Base-by-base conservation (phyloP, 2,329 filamentous ascomycete species). In the Colletotrichum noveboracense region DNA sequence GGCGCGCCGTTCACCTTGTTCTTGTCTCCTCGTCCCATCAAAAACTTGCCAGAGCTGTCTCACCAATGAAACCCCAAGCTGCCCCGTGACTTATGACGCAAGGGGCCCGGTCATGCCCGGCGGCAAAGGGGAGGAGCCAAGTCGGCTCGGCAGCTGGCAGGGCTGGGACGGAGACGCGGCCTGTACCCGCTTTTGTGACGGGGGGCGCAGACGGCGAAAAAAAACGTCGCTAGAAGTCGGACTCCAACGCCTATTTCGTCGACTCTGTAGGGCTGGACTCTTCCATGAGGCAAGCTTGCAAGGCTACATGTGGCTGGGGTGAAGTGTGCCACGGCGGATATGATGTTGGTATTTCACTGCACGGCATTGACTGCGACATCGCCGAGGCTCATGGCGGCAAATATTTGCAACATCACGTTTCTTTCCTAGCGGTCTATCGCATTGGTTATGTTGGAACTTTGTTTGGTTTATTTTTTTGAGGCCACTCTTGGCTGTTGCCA, bases 101-200 rank as follows among this genome's bases (percentile, higher is more conserved):
- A 74, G 70, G 70, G 70, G 48, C 43, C 64, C 58, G 58, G 64
- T 69, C 64, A 36, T 65, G 70, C 16, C 74, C 58, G 74, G 74
- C 65, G 70, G 58, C 74, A 66, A 71, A 48, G 66, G n/a, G 30
- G n/a, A 52, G 70, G n/a, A 52, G 70, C 70, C 70, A 76, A 74
- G 70, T 58, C 70, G 74, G 70, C 21, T 73, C 74, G 74, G 70
- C 74, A 74, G 60, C 74, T 65, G 56, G 26, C 64, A 69, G 48
- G 70, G 65, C 74, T 74, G 58, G 32, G 70, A 68, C 36, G 74
- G 70, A 76, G 58, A 69, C 70, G 74, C 74, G 74, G 70, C 70
- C 70, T 76, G 65, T 74, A 66, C 21, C 70, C 70, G 70, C 74
- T 74, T 52, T 71, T 52, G 43, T 48, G 64, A 75, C 58, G 34